Percentiles rank a stretch among this genome's conserved stretches.
phyloP scores from a whole-genome alignment of 2,329 filamentous ascomycete species.

The Aureobasidium sp. region DNA sequence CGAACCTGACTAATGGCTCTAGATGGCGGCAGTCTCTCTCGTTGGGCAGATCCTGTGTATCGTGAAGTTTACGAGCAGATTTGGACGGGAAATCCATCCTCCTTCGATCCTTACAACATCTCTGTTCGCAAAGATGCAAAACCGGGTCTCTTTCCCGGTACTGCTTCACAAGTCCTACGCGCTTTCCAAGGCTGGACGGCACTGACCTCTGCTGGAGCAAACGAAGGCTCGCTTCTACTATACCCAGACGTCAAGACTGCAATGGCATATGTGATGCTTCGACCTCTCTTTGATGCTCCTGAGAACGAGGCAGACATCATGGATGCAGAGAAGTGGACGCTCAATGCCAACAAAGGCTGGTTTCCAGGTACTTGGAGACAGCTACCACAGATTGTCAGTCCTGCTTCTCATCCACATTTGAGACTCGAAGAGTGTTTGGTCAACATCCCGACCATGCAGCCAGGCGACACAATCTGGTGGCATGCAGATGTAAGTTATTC shows the following conservation, averaged over 20 bases:
- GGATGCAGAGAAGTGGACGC: slow-evolving; percentile 4
- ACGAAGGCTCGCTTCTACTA: slow-evolving; percentile 6
- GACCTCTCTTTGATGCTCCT: slow-evolving; percentile 3
- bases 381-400: slow-evolving; percentile 1
- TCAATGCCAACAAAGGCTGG: background rate
- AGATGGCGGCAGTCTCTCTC: slow-evolving; percentile 9
- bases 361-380: slow-evolving; percentile 8
- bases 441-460: slow-evolving; percentile 7
- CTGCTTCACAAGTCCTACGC: background rate
- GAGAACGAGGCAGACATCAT: background rate
- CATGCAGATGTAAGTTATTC: background rate
- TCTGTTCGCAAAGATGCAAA: slow-evolving; percentile 5
- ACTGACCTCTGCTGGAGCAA: background rate
- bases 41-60: slow-evolving; percentile 6
- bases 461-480: slow-evolving; percentile 8
- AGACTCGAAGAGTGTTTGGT: slow-evolving; percentile 9
- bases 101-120: background rate
- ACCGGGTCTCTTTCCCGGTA: background rate
- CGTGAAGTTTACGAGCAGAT: background rate
- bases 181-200: slow-evolving; percentile 13
- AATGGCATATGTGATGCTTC: slow-evolving; percentile 7
- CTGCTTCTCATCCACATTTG: slow-evolving; percentile 3
- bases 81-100: background rate
- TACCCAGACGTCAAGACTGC: slow-evolving; percentile 8
- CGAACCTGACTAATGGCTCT: background rate